A percentile compares a stretch with the other conserved stretches of the same genome.
Conservation (phyloP, 306 rosid genomes). For the Medicago truncatula region MtrunA17r5.0-ANR NC_053049.1:2481501-2482000, state of each 20-base stretch:
- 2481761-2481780: not conserved
- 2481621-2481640: not conserved
- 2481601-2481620: not conserved
- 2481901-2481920: not conserved
- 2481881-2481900: not conserved
- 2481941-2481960: not conserved
- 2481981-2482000: slow-evolving; percentile 6
- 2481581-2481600: not conserved
- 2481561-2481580: not conserved
- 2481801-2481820: not conserved
- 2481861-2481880: not conserved
- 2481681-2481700: not conserved
- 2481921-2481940: no score
- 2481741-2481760: no score
- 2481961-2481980: not conserved
- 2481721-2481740: not conserved
- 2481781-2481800: no score
- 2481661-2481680: not conserved
- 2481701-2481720: not conserved
- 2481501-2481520: slow-evolving; percentile 2
- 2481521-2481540: slow-evolving; percentile 31
- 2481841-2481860: not conserved
- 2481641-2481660: not conserved
- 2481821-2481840: not conserved
- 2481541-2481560: slow-evolving; percentile 17